Conservation (phyloP, 352 stramenopile genomes). For the Globisporangium paddicum region DNA sequence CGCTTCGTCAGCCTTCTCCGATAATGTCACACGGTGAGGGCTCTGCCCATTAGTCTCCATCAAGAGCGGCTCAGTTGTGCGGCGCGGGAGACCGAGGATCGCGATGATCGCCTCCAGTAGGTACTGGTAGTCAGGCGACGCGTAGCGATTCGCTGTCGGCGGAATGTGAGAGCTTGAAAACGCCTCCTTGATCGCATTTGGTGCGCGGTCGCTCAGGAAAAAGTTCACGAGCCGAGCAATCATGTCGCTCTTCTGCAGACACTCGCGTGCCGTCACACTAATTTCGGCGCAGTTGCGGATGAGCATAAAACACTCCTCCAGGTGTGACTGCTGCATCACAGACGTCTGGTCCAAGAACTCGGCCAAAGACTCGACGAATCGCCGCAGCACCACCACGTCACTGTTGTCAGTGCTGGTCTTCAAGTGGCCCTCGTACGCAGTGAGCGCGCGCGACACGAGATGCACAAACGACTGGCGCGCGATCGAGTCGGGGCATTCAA, state of each 20-base stretch:
- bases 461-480: conserved; percentile 86
- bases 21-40: conserved; percentile 61
- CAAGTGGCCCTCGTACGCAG: conserved; percentile 57
- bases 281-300: conserved; percentile 73
- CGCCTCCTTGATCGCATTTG: conserved; percentile 58
- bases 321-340: conserved; percentile 71
- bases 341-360: conserved; percentile 72
- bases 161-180: conserved; percentile 59
- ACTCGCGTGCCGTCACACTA: conserved; percentile 38
- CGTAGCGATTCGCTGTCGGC: conserved; percentile 36
- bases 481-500: conserved; percentile 83
- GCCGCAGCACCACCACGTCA: conserved; percentile 14
- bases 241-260: conserved; percentile 63
- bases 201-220: conserved; percentile 70
- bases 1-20: conserved; percentile 65
- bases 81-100: conserved; percentile 70
- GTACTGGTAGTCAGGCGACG: conserved; percentile 86
- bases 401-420: conserved; percentile 20
- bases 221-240: conserved; percentile 78
- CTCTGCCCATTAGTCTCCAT: conserved; percentile 65
- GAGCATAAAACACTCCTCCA: conserved; percentile 87
- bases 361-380: conserved; percentile 46
- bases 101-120: conserved; percentile 85
- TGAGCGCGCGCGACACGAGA: conserved; percentile 66
- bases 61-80: conserved; percentile 57